These are phyloP conservation scores for Rubia balearica DNA, from an alignment of 305 asterid species.

Conservation along the genomic window DNA sequence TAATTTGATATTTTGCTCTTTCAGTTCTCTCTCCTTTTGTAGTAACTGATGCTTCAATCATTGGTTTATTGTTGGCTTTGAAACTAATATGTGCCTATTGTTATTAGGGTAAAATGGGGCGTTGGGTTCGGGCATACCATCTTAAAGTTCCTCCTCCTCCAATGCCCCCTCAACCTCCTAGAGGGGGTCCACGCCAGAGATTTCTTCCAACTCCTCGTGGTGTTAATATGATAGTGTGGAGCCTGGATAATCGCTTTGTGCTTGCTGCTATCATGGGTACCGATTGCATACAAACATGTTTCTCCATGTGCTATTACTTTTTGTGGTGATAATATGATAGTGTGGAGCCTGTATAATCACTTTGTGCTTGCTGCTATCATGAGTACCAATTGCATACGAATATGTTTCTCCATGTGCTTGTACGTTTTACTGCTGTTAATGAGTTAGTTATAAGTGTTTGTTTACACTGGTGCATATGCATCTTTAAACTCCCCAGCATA, in stretches of 20 bases:
- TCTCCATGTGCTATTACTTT: conserved; percentile 37
- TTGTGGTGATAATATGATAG: conserved; percentile 95
- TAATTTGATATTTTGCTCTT: neutral
- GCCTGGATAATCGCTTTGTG: conserved; percentile 96
- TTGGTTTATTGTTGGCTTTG: neutral
- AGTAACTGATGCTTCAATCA: neutral
- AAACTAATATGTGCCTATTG: neutral
- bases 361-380: conserved; percentile 99
- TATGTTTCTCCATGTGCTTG: neutral
- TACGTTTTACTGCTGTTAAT: conserved; percentile 7
- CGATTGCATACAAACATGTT: conserved; percentile 11
- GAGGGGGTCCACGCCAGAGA: conserved; percentile 98
- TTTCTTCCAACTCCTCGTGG: conserved; percentile 99
- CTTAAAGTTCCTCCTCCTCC: conserved; percentile 99
- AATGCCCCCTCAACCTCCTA: conserved; percentile 85
- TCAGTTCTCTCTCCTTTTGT: neutral
- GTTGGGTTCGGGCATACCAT: conserved; percentile 94
- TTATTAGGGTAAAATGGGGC: conserved; percentile 73
- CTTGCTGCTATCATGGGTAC: conserved; percentile 99
- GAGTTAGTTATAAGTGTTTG: neutral
- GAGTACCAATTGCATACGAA: conserved; percentile 47
- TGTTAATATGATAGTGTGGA: conserved; percentile 96
- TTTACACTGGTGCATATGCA: neutral
- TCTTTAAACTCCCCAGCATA: neutral
- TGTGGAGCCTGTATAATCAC: conserved; percentile 96